Base-by-base conservation (phyloP, 2,329 filamentous ascomycete species). In the Metarhizium rileyi region DNA sequence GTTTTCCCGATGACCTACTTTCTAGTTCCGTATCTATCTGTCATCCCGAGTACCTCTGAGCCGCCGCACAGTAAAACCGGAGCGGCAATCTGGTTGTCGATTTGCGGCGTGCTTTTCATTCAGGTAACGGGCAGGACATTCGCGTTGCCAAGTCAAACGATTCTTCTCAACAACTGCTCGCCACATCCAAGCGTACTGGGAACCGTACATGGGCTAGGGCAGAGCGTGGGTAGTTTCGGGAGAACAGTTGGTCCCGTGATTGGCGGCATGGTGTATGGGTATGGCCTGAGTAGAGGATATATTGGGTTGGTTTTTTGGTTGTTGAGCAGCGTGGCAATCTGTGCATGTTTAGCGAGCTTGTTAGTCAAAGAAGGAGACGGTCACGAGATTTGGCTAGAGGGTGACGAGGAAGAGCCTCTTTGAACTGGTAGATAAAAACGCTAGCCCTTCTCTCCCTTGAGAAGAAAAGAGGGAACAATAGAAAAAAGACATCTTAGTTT, bases 1-100 rank as follows among this genome's bases (percentile, higher is more conserved):
- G 76, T 84, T 46, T 90, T 90, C 53, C 84, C 87, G 0, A 28
- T 87, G 9, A 76, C 83, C 0, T 91, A 91, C 63, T 69, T 80
- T 9, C 61, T 85, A 9, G 76, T 85, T 35, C 87, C 87, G 0
- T 90, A 83, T 60, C 74, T 91, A 12, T 77, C 85, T 1, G 65
- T 90, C 27, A 72, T 90, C 1, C 86, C 83, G 0, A 78, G 77
- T 35, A 53, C 69, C 38, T 60, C 75, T 48, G 61, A 70, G 1
- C 64, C 70, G 1, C 66, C 80, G 1, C 70, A 70, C 6, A 61
- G 68, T 35, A 78, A 78, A 44, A 72, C 74, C 2, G 81, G 82
- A 0, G 46, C 72, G 8, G 66, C 69, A 38, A 70, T 89, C 33
- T 90, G 86, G 86, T 56, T 76, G 0, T 76, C 80, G 2, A 82